phyloP scores from a whole-genome alignment of 306 rosid genomes.

The Ammopiptanthus mongolicus region DNA sequence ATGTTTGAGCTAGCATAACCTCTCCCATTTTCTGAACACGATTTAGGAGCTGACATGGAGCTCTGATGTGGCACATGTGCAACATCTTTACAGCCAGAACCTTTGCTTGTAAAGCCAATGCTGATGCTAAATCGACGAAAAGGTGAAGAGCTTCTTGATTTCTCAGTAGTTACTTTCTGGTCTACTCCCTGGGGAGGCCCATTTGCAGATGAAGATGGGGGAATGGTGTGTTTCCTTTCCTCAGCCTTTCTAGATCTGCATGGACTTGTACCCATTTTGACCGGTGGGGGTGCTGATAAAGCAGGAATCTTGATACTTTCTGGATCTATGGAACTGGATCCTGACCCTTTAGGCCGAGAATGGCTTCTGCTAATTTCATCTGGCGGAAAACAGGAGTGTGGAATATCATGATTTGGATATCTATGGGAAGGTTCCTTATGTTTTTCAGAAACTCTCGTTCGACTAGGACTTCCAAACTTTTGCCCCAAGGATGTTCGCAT shows the following conservation, averaged over 20 bases:
- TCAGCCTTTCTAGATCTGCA: conserved; percentile 40
- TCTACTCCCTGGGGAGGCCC: conserved; percentile 36
- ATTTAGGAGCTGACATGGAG: conserved; percentile 34
- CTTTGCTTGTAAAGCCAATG: conserved; percentile 53
- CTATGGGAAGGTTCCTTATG: conserved; percentile 27
- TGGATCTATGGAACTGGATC: conserved; percentile 25
- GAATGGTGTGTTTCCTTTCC: conserved; percentile 29
- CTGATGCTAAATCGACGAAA: conserved; percentile 57
- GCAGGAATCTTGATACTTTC: conserved; percentile 25
- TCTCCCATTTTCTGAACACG: conserved; percentile 31
- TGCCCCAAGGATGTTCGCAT: conserved; percentile 27
- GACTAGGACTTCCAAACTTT: conserved; percentile 37
- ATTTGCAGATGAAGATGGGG: conserved; percentile 29
- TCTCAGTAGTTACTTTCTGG: conserved; percentile 47
- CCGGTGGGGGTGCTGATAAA: conserved; percentile 19
- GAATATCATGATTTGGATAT: conserved; percentile 28
- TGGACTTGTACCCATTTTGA: conserved; percentile 46
- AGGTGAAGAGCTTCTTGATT: conserved; percentile 80
- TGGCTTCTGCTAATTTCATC: conserved; percentile 36
- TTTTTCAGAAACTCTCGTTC: conserved; percentile 32
- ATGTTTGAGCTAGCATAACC: conserved; percentile 42
- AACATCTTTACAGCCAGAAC: conserved; percentile 51
- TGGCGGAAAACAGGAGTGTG: conserved; percentile 38
- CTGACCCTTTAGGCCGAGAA: conserved; percentile 30
- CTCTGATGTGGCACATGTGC: conserved; percentile 38